These are phyloP conservation scores for Lasiosphaeria ovina DNA, from an alignment of 495 filamentous ascomycete genomes.

Conservation along the genomic window DNA sequence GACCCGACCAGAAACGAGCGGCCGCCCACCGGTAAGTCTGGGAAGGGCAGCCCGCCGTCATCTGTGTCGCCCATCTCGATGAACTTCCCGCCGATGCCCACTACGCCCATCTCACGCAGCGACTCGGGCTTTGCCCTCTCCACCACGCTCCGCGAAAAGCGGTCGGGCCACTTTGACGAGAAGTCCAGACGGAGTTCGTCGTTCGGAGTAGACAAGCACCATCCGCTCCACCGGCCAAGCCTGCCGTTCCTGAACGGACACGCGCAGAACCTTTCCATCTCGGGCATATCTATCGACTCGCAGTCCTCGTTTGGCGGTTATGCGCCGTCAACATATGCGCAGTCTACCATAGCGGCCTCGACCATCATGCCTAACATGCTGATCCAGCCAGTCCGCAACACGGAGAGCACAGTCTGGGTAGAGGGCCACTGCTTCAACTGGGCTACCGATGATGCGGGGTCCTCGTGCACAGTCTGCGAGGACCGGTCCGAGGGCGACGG, in stretches of 20 bases:
- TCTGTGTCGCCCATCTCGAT: constrained; percentile 81
- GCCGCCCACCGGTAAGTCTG: constrained; percentile 76
- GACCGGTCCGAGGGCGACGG: constrained; percentile 81
- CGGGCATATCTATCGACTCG: constrained; percentile 72
- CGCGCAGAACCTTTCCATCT: constrained; percentile 76
- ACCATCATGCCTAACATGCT: constrained; percentile 93
- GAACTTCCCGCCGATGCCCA: constrained; percentile 71
- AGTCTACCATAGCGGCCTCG: constrained; percentile 95
- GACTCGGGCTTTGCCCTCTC: constrained; percentile 88
- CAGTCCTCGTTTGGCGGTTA: constrained; percentile 74
- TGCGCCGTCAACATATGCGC: constrained; percentile 92
- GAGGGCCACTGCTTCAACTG: constrained; percentile 91
- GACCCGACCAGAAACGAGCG: constrained; percentile 65
- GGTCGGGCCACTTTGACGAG: constrained; percentile 92
- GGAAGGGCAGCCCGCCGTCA: constrained; percentile 75
- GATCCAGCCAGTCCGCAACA: constrained; percentile 79
- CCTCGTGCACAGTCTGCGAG: constrained; percentile 81
- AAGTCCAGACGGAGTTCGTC: constrained; percentile 84
- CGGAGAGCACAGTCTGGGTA: constrained; percentile 83
- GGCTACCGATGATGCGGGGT: constrained; percentile 62
- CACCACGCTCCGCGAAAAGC: constrained; percentile 84
- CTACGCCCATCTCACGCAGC: constrained; percentile 74
- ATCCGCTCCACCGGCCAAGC: constrained; percentile 73
- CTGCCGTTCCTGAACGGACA: constrained; percentile 79
- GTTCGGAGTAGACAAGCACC: constrained; percentile 73